A percentile compares a stretch with the other conserved stretches of the same genome.
Evolutionary conservation across 2,329 filamentous ascomycete species (phyloP).

Genomic region (Zasmidium angulare): DNA sequence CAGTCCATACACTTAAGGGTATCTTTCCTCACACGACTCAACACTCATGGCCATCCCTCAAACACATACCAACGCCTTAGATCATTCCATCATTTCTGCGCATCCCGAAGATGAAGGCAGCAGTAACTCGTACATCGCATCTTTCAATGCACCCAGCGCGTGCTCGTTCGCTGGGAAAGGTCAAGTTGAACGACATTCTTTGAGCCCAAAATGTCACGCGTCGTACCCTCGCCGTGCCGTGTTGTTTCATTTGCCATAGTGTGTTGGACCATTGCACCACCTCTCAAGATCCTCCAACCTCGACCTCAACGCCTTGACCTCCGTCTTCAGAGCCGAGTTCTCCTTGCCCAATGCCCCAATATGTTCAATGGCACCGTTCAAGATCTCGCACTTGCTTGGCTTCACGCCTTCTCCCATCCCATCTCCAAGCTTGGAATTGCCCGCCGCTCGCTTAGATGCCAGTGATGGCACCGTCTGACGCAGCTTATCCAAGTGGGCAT

Average conservation of each 20-base stretch:
- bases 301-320: slow-evolving; percentile 28
- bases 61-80: not conserved
- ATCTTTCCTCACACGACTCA: not conserved
- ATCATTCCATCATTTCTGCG: slow-evolving; percentile 1
- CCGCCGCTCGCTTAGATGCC: slow-evolving; percentile 23
- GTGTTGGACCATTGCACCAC: slow-evolving; percentile 19
- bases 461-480: slow-evolving; percentile 33
- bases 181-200: not conserved
- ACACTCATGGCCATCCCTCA: not conserved
- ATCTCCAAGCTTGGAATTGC: slow-evolving; percentile 18
- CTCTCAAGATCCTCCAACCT: slow-evolving; percentile 30
- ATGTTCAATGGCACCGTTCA: slow-evolving; percentile 37
- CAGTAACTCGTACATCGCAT: not conserved
- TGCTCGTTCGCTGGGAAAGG: not conserved
- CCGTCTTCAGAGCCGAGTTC: slow-evolving; percentile 27
- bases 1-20: slow-evolving; percentile 5
- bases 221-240: too few relatives aligned
- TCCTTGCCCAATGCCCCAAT: slow-evolving; percentile 32
- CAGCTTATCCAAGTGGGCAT: slow-evolving; percentile 36
- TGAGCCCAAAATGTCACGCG: not conserved
- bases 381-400: slow-evolving; percentile 39
- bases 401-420: slow-evolving; percentile 28
- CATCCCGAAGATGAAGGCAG: not conserved
- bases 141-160: not conserved
- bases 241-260: slow-evolving; percentile 15